These are phyloP conservation scores for Bryopsis sp. DNA, from an alignment of 139 green algal species.

Conservation along the genomic window DNA sequence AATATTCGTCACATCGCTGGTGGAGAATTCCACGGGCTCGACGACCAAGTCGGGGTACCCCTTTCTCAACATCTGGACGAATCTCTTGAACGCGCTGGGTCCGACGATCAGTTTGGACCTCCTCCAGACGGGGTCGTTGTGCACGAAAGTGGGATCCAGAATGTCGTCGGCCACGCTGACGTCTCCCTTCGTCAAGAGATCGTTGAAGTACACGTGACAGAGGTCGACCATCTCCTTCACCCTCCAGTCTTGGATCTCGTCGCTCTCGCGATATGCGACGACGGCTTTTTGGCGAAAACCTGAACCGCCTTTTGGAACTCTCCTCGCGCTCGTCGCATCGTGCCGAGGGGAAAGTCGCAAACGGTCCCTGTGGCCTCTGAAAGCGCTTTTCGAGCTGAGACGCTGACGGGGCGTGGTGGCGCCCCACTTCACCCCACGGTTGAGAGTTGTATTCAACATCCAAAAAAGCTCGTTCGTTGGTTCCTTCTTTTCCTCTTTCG, in stretches of 20 bases:
- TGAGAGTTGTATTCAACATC: too few species aligned
- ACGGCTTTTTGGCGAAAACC: too few species aligned
- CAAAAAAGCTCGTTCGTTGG: too few species aligned
- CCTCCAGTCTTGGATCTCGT: constrained; percentile 25
- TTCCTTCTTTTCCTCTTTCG: too few species aligned
- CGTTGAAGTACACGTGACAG: constrained; percentile 21
- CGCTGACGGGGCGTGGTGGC: too few species aligned
- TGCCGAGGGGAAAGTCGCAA: too few species aligned
- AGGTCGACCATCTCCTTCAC: constrained; percentile 24
- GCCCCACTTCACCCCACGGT: too few species aligned
- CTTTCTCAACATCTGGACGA: not conserved
- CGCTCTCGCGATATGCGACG: not conserved
- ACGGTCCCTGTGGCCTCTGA: too few species aligned
- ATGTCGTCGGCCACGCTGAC: not conserved
- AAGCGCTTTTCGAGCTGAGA: too few species aligned
- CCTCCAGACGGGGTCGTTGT: constrained; percentile 18
- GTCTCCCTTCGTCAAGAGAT: constrained; percentile 21
- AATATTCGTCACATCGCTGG: not conserved
- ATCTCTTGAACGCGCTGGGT: not conserved
- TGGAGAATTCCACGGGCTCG: constrained; percentile 3
- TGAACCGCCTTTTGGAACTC: too few species aligned
- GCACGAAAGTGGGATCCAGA: constrained; percentile 21
- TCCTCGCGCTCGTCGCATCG: too few species aligned
- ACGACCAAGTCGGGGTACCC: constrained; percentile 16
- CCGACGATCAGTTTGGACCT: constrained; percentile 2